Conservation (phyloP, 2,329 filamentous ascomycete genomes). For the Rhynchosporium secalis region DNA sequence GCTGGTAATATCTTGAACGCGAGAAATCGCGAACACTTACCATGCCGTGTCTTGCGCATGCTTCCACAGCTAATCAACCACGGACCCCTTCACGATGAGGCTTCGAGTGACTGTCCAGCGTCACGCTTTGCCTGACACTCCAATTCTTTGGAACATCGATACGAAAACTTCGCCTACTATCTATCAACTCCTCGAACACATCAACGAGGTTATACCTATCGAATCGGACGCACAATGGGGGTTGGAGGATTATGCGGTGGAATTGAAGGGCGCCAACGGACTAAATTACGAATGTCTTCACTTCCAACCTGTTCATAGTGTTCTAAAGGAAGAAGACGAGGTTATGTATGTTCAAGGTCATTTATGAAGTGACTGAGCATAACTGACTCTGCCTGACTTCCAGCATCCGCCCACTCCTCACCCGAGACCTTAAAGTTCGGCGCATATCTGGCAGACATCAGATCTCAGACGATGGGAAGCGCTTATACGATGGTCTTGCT, state of each 20-base stretch:
- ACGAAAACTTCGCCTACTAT: conserved; percentile 60
- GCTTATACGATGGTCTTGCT: conserved; percentile 80
- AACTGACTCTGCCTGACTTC: conserved; percentile 15
- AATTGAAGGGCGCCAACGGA: conserved; percentile 59
- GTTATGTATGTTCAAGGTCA: conserved; percentile 60
- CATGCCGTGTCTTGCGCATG: conserved; percentile 1
- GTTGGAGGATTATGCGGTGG: conserved; percentile 85
- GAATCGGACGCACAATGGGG: conserved; percentile 76
- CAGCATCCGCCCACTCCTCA: conserved; percentile 77
- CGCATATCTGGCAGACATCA: conserved; percentile 76
- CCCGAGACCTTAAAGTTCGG: conserved; percentile 71
- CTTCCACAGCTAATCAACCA: conserved; percentile 4
- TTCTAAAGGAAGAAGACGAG: conserved; percentile 82
- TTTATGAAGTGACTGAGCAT: conserved; percentile 2
- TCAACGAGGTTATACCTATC: conserved; percentile 79
- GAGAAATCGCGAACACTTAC: not conserved
- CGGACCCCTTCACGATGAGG: conserved; percentile 53
- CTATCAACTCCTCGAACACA: conserved; percentile 71
- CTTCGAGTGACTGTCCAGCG: conserved; percentile 72
- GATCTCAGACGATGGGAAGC: conserved; percentile 75
- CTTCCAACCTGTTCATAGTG: conserved; percentile 68
- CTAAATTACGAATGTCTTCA: conserved; percentile 82
- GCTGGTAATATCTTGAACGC: not conserved
- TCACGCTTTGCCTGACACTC: conserved; percentile 69
- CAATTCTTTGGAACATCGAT: conserved; percentile 69